Evolutionary conservation across 192 early-diverging fungal species (phyloP), one percentile per base, ranked within the genome.

Genomic region (Geranomyces variabilis): DNA sequence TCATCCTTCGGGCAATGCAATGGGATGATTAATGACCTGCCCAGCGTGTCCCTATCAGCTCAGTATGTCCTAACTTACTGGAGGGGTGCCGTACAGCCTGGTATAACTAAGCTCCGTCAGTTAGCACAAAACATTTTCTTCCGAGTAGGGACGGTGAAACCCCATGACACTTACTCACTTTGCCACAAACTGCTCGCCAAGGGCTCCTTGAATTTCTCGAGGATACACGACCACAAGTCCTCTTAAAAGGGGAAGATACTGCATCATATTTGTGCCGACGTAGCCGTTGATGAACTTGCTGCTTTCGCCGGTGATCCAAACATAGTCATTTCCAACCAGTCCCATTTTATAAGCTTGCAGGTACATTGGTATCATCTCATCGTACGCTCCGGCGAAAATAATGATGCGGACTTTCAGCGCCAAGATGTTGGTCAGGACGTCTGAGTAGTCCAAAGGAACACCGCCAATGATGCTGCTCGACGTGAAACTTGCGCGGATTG

Each of bases 401-500:
- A 66, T 66, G 1, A 66, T 66, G 43, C 45, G 64, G 8, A 49
- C 64, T 28, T 47, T 43, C 19, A 41, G 1, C 0, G 64, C 34
- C 34, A 24, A 0, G 12, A 66, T 47, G 31, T 60, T 60, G 17
- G 2, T 17, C 29, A 60, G 17, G 8, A 60, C 58, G 30, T 28
- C 34, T 21, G 64, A 66, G 22, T 48, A 66, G 43, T 66, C 64
- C 5, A 66, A 0, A 7, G 58, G 12, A 6, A 0, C 26, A 10
- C 22, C 44, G 31, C 33, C 61, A 1, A 63, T 43, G 31, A 60
- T 60, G 28, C 5, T 8, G 31, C 58, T 60, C 29, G 58, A 26
- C 24, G 43, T 66, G 43, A 66, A 66, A n/a, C 64, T 41, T n/a
- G 24, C 21, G 45, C 64, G 64, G 45, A 49, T 48, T 22, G 47